These are phyloP conservation scores for Gremmenia infestans DNA, from an alignment of 2,329 filamentous ascomycete genomes.

Conservation along the genomic window DNA sequence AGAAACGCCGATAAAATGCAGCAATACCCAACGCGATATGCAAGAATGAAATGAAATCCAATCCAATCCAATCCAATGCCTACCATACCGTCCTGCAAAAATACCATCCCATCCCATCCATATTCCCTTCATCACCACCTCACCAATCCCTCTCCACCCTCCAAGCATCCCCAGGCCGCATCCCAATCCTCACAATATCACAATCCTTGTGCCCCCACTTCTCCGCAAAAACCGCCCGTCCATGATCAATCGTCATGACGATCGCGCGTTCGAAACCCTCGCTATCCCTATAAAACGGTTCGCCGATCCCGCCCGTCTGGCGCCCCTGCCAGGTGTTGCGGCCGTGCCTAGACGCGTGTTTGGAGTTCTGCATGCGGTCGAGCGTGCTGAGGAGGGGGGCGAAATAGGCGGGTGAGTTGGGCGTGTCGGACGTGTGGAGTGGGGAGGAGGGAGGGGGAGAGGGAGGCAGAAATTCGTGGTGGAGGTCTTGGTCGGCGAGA, in stretches of 20 bases:
- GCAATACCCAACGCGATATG: no score
- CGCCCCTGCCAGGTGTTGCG: constrained; percentile 50
- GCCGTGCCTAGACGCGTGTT: constrained; percentile 24
- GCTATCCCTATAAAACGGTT: constrained; percentile 48
- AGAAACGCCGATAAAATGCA: no score
- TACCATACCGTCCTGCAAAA: no score
- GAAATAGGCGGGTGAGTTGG: constrained; percentile 25
- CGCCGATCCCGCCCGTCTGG: constrained; percentile 46
- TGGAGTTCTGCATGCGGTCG: constrained; percentile 31
- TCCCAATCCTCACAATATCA: constrained; percentile 34
- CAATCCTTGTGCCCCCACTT: constrained; percentile 46
- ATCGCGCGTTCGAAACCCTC: constrained; percentile 42
- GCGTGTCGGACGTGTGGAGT: not conserved
- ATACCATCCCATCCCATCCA: no score
- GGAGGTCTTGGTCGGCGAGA: no score
- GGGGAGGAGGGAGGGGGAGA: not conserved
- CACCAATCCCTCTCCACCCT: constrained; percentile 39
- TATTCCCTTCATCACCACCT: not conserved
- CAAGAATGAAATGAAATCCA: no score
- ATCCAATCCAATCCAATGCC: no score
- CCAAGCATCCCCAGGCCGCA: constrained; percentile 43
- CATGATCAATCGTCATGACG: constrained; percentile 42
- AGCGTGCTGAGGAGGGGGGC: constrained; percentile 25
- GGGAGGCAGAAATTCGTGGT: no score
- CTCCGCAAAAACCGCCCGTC: constrained; percentile 36